Conservation (phyloP, 441 rosid species). For the Gossypium schwendimanii region DNA sequence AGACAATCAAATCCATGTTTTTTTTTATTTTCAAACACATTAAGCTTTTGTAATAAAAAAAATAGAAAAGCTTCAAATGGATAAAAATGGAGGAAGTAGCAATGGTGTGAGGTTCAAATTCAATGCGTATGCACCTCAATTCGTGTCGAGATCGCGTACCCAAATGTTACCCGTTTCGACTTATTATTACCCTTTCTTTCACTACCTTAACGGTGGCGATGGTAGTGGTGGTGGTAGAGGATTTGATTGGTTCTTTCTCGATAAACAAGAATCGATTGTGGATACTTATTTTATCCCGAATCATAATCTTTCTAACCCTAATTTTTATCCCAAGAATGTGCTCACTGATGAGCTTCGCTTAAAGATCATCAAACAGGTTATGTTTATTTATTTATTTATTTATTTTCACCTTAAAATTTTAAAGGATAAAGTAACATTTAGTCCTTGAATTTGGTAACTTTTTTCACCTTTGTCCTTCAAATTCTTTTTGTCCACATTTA, state of each 20-base stretch:
- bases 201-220: not conserved
- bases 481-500: no score
- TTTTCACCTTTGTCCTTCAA: no score
- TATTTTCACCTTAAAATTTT: no score
- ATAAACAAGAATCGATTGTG: not conserved
- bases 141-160: not conserved
- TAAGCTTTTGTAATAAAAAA: not conserved
- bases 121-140: not conserved
- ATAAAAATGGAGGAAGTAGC: not conserved
- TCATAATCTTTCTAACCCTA: not conserved
- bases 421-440: no score
- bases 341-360: not conserved
- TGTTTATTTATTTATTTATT: no score
- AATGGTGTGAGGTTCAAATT: not conserved
- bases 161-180: not conserved
- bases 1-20: not conserved
- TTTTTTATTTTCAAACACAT: not conserved
- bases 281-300: not conserved
- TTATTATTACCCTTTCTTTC: not conserved
- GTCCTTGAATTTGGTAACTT: no score
- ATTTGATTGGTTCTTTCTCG: not conserved
- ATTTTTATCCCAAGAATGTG: not conserved
- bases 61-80: not conserved
- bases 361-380: not conserved
- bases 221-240: not conserved